Percentiles rank a stretch among this genome's conserved stretches.
These are phyloP conservation scores for Nothophoma quercina DNA, from an alignment of 2,329 filamentous ascomycete genomes.

Conservation along the genomic window DNA sequence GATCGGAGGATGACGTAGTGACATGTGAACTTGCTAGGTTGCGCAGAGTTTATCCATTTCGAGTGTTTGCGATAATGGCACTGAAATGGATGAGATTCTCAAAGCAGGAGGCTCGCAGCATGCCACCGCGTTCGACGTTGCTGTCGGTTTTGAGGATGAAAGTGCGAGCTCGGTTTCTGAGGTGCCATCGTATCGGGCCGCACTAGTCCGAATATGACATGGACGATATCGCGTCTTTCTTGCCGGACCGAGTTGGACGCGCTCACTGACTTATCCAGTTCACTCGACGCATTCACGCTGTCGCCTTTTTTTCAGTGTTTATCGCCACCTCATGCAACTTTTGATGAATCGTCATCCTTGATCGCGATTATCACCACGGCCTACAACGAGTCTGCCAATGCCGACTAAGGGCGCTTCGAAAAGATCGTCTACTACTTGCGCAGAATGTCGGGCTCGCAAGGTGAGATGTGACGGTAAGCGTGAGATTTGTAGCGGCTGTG, in stretches of 20 bases:
- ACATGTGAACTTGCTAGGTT: background rate
- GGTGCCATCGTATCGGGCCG: no score
- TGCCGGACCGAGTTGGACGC: no score
- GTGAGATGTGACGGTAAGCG: background rate
- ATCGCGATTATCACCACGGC: no score
- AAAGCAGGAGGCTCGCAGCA: background rate
- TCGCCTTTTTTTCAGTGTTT: no score
- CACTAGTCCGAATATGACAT: no score
- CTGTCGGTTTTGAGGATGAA: background rate
- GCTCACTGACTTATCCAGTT: no score
- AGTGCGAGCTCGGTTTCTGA: background rate
- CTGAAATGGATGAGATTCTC: no score
- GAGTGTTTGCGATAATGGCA: background rate
- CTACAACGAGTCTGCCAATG: no score
- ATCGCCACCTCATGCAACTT: no score
- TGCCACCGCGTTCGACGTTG: background rate
- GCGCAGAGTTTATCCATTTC: background rate
- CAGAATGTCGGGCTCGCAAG: background rate
- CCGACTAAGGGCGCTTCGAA: background rate
- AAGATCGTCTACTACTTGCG: background rate
- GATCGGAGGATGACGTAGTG: slow-evolving; percentile 9
- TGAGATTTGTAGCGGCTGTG: background rate
- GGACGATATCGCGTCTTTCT: no score
- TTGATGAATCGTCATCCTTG: no score
- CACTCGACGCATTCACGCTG: no score